Conservation (phyloP, 129 eudicot genomes). For the Arctium minus region DNA sequence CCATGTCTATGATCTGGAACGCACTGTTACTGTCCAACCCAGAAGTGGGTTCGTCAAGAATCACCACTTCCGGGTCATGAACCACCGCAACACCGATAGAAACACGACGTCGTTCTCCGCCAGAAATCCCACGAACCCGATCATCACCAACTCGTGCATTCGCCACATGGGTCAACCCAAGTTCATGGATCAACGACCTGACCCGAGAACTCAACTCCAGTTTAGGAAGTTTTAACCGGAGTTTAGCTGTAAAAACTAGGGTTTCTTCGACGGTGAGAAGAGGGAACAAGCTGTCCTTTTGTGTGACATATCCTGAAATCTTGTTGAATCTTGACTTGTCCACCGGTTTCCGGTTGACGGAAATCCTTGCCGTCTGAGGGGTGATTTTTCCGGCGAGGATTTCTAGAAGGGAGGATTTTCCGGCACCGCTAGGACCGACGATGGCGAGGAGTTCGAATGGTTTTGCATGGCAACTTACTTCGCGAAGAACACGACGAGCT, state of each 20-base stretch:
- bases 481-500: conserved; percentile 60
- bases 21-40: conserved; percentile 94
- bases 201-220: conserved; percentile 50
- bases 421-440: conserved; percentile 99
- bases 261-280: conserved; percentile 95
- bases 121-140: conserved; percentile 82
- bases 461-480: conserved; percentile 72
- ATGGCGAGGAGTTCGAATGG: conserved; percentile 91
- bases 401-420: conserved; percentile 86
- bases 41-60: conserved; percentile 95
- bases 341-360: conserved; percentile 48
- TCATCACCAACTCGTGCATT: conserved; percentile 70
- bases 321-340: conserved; percentile 63
- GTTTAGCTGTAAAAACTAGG: conserved; percentile 61
- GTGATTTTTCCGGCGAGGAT: conserved; percentile 81
- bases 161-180: conserved; percentile 74
- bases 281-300: conserved; percentile 80
- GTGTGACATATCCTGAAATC: conserved; percentile 81
- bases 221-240: conserved; percentile 44
- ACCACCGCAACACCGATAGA: conserved; percentile 92
- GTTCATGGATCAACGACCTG: conserved; percentile 63
- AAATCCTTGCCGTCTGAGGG: conserved; percentile 53
- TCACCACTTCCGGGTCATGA: conserved; percentile 84
- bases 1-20: conserved; percentile 80
- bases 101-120: conserved; percentile 90